Evolutionary conservation across 2,329 filamentous ascomycete genomes (phyloP).

Genomic region (Aspergillus fructus): DNA sequence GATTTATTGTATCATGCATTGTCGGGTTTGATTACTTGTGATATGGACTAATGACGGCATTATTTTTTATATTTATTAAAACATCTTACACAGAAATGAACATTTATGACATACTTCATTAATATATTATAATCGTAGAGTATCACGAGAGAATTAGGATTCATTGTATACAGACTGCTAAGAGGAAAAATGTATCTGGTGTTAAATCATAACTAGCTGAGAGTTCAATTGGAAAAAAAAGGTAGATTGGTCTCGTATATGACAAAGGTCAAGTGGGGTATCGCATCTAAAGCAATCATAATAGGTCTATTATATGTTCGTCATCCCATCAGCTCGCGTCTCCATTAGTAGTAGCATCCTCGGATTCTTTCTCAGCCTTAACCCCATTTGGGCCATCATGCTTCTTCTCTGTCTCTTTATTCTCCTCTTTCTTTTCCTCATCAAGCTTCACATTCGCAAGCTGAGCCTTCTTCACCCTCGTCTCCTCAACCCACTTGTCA

Average conservation of each 20-base stretch:
- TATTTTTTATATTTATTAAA: not conserved
- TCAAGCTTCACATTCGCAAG: constrained; percentile 11
- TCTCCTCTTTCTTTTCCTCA: not conserved
- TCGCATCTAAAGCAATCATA: not conserved
- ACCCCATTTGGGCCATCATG: not conserved
- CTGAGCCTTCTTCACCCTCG: constrained; percentile 26
- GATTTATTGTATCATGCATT: not conserved
- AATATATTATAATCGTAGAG: too few relatives aligned
- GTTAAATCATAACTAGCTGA: not conserved
- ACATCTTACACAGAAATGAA: not conserved
- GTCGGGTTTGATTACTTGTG: not conserved
- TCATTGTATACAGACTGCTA: too few relatives aligned
- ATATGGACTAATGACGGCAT: not conserved
- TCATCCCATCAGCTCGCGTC: not conserved
- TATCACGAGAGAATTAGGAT: too few relatives aligned
- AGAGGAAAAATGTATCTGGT: too few relatives aligned
- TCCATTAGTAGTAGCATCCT: not conserved
- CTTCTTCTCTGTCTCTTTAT: not conserved
- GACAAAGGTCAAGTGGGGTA: not conserved
- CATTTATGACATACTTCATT: not conserved
- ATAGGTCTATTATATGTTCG: not conserved
- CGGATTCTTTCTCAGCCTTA: not conserved
- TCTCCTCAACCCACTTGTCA: constrained; percentile 28
- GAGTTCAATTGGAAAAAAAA: not conserved
- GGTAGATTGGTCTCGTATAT: not conserved